phyloP scores from a whole-genome alignment of 2,329 filamentous ascomycete species.

The Fulvia fulva region DNA sequence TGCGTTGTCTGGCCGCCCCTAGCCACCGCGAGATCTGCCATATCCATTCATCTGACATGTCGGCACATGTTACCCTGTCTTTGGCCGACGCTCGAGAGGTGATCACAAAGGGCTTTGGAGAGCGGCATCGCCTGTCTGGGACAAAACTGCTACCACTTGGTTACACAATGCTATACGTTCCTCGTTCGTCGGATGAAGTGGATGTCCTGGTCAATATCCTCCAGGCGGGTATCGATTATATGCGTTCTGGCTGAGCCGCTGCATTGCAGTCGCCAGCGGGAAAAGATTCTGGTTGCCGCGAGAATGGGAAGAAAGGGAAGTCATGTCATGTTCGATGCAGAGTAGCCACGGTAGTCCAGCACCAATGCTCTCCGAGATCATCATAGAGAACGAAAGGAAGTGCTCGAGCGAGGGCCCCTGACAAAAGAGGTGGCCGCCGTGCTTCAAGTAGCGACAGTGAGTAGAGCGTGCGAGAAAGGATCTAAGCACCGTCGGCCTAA shows the following conservation, averaged over 20 bases:
- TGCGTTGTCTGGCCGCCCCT: neutral
- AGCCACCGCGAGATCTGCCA: slow-evolving; percentile 13
- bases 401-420: too few species aligned
- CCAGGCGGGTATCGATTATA: slow-evolving; percentile 14
- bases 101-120: slow-evolving; percentile 14
- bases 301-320: too few species aligned
- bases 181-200: slow-evolving; percentile 7
- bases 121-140: slow-evolving; percentile 14
- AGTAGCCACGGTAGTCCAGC: too few species aligned
- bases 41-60: slow-evolving; percentile 12
- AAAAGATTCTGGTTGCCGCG: neutral
- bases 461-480: too few species aligned
- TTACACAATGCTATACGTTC: slow-evolving; percentile 17
- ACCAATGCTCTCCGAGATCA: too few species aligned
- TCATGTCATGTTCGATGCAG: too few species aligned
- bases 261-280: neutral
- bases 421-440: too few species aligned
- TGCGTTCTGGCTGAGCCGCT: neutral
- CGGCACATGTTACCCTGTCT: slow-evolving; percentile 13
- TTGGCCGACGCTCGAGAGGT: slow-evolving; percentile 13
- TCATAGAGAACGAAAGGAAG: too few species aligned
- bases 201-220: slow-evolving; percentile 6
- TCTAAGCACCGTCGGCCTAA: too few species aligned
- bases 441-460: too few species aligned
- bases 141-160: slow-evolving; percentile 11